Evolutionary conservation across 306 rosid genomes (phyloP), one percentile per base, ranked within the genome.

Genomic region (Cicer pinnatifidum): DNA sequence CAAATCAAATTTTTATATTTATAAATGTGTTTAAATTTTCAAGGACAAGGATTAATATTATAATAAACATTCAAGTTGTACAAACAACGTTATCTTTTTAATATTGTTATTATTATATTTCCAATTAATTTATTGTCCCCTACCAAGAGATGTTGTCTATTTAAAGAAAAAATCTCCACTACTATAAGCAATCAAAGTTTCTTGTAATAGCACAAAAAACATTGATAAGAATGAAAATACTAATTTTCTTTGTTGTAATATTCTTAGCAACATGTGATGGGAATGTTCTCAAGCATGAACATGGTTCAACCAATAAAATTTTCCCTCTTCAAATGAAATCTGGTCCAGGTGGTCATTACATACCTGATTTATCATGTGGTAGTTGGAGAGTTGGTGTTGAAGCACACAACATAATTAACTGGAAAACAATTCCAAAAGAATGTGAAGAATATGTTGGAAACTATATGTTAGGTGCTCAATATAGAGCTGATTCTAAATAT

Each of bases 331-430:
- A 51, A 6, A 69, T 82, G 41, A 61, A 74, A 44, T 3, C 81
- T 0, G 88, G 82, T 0, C 8, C 46, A 0, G 73, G 81, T 4
- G 89, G 85, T 4, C 10, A 43, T 61, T 19, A 11, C 10, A 9
- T 82, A 38, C 38, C 44, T 0, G 80, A 76, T 0, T 4, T 82
- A 1, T 75, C 79, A 1, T 90, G 96, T 47, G 57, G 47, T 6
- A 90, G 91, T 72, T 90, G 92, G 92, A 77, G 89, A 13, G 73
- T 90, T n/a, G 92, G 67, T 1, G 88, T 81, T 19, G 96, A 90
- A 75, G 73, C 86, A 4, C 82, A 78, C 81, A 90, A 86, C 69
- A 8, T 88, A 17, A 70, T 75, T 0, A 52, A 68, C 0, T 90
- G 79, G 81, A 33, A 43, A 51, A 81, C 82, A 0, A 46, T 84